phyloP scores from a whole-genome alignment of 371 early-diverging fungal species.

The Cokeromyces recurvatus region DNA sequence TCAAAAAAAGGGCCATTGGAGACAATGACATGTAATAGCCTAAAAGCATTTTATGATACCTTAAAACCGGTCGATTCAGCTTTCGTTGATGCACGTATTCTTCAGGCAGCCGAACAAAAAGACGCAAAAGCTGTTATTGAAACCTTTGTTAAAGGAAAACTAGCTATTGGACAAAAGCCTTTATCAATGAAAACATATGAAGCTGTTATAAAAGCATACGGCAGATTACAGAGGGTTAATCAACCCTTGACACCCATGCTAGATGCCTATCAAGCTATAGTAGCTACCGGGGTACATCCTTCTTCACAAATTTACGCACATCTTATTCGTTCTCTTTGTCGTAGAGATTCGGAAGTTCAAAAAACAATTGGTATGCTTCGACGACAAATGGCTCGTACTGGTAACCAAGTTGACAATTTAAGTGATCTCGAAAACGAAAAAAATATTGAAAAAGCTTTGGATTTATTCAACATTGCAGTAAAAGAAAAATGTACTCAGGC shows the following conservation, averaged over 20 bases:
- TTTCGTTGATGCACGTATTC: conserved; percentile 22
- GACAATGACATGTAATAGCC: too few species aligned
- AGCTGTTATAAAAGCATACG: conserved; percentile 43
- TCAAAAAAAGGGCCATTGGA: too few species aligned
- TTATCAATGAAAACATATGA: conserved; percentile 41
- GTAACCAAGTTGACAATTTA: conserved; percentile 14
- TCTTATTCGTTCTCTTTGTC: conserved; percentile 36
- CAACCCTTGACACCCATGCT: conserved; percentile 31
- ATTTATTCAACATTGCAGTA: conserved; percentile 40
- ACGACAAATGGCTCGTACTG: conserved; percentile 25
- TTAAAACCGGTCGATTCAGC: conserved; percentile 6
- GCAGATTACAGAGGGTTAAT: conserved; percentile 25
- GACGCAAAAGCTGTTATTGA: conserved; percentile 22
- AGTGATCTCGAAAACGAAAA: conserved; percentile 31
- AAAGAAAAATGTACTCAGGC: conserved; percentile 27
- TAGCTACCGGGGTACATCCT: conserved; percentile 32
- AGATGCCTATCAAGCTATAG: conserved; percentile 44
- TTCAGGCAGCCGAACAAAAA: conserved; percentile 22
- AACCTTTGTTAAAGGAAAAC: conserved; percentile 27
- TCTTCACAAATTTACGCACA: conserved; percentile 40
- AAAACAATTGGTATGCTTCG: conserved; percentile 24
- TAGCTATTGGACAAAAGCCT: conserved; percentile 12
- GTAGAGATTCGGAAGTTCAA: conserved; percentile 40
- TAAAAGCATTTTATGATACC: too few species aligned
- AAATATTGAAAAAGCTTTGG: conserved; percentile 39